Base-by-base conservation (phyloP, 768 basidiomycete species). In the Podaxis sp. region DNA sequence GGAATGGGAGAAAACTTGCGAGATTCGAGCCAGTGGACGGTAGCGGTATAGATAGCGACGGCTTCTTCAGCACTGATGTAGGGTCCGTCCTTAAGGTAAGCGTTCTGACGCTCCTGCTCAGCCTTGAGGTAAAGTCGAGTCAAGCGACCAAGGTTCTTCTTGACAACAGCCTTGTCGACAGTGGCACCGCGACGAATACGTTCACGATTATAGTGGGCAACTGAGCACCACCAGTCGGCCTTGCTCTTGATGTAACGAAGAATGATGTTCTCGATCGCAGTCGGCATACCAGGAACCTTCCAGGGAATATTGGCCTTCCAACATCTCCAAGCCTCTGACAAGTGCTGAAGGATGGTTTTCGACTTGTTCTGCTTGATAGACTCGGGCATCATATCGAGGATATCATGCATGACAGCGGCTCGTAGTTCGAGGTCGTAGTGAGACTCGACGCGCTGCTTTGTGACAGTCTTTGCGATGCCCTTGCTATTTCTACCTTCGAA, bases 311-410 rank as follows among this genome's bases (percentile, higher is more conserved):
- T 94, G 3, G 93, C 93, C 75, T 94, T 94, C 93, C 93, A 94
- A 76, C 96, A 98, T 68, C 96, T 83, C 97, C 97, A 98, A 9
- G 96, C 97, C 73, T 98, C 97, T 2, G 96, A 97, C 67, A 98
- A 77, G 73, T 98, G 97, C 74, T 99, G 97, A 72, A 99, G 72
- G 66, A 99, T 98, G 11, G 97, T 98, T 82, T 99, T 99, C n/a
- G 95, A 88, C 80, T 99, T 98, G 79, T 98, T 99, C 76, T 96
- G 94, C 77, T 96, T 96, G 80, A 98, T 96, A 2, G 93, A 94
- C 75, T 98, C 97, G 6, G 97, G 97, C 96, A 98, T 98, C 96
- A 98, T 98, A 79, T 98, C 96, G 68, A 99, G 81, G 68, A 99
- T 98, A 75, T 99, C 96, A 77, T 98, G 96, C 97, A 99, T 98